Evolutionary conservation across 1,284 basidiomycete genomes (phyloP), one percentile per base, ranked within the genome.

Genomic region (Butyriboletus regius): DNA sequence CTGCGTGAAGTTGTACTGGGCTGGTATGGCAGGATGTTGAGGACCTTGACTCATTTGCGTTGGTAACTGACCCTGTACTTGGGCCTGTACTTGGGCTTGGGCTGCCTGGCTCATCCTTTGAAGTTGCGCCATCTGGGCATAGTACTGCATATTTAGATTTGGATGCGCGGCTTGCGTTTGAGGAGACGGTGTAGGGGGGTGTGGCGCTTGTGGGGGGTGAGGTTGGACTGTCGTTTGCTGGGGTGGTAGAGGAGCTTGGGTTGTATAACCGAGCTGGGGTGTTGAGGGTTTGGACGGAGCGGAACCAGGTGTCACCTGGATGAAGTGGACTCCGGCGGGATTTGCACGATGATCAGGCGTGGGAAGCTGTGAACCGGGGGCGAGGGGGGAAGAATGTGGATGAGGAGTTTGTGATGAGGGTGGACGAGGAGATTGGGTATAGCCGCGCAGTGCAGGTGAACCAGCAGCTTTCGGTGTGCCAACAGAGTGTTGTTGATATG

Each of bases 371-470:
- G 61, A 64, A 43, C 67, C 66, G 2, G 58, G 22, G 3, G 50
- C 57, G 3, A 59, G 66, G 41, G 64, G 64, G 9, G 64, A 66
- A 26, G 63, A 69, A 40, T 60, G 63, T n/a, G 55, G 48, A 40
- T 57, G 66, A 20, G 51, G 56, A n/a, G 66, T 43, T 54, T 66
- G 63, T 4, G 63, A 64, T 33, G 64, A 68, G 13, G 63, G 57
- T 28, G 66, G 66, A 31, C 67, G 67, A 37, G 63, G 63, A 22
- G 63, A 69, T 44, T 68, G 63, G 34, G 63, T 66, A 54, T 69
- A 66, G n/a, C 62, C 62, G 35, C 67, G 64, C 37, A 63, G 63
- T 22, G 66, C 64, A 41, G 63, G 63, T 24, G 63, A 69, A 40
- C 53, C 34, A 6, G 54, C 41, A 40, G 62, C 32, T 15, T 57